Conservation (phyloP, 768 basidiomycete genomes). For the Suillus luteus region DNA sequence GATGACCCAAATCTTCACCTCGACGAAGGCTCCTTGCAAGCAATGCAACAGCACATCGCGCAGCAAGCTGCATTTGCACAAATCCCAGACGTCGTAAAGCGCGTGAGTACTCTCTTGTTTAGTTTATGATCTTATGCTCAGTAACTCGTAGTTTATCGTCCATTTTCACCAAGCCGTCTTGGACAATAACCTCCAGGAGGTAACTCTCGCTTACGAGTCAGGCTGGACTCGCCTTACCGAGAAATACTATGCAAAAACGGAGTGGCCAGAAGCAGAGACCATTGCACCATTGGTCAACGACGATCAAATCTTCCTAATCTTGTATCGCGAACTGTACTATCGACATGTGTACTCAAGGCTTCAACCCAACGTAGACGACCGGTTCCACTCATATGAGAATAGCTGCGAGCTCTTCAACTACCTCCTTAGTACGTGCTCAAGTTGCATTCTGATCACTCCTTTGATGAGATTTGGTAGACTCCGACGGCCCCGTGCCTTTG, state of each 20-base stretch:
- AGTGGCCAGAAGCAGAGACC: slow-evolving; percentile 97
- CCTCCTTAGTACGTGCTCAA: slow-evolving; percentile 71
- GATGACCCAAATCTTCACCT: slow-evolving; percentile 54
- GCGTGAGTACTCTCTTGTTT: slow-evolving; percentile 47
- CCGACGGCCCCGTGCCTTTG: slow-evolving; percentile 90
- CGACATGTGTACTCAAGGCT: slow-evolving; percentile 95
- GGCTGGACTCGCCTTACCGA: slow-evolving; percentile 98
- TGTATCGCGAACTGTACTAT: slow-evolving; percentile 95
- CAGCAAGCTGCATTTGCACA: slow-evolving; percentile 81
- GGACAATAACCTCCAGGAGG: slow-evolving; percentile 88
- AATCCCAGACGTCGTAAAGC: slow-evolving; percentile 89
- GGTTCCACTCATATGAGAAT: slow-evolving; percentile 97
- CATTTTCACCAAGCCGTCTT: slow-evolving; percentile 93
- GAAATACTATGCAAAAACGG: slow-evolving; percentile 90
- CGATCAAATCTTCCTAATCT: slow-evolving; percentile 93
- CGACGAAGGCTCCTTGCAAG: slow-evolving; percentile 67
- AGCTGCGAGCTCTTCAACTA: slow-evolving; percentile 99
- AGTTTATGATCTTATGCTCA: background rate
- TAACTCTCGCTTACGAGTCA: slow-evolving; percentile 92
- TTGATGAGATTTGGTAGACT: slow-evolving; percentile 53
- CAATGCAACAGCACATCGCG: slow-evolving; percentile 82
- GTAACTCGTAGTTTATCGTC: slow-evolving; percentile 75
- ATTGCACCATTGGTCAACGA: slow-evolving; percentile 94
- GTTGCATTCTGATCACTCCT: background rate
- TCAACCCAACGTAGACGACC: slow-evolving; percentile 94